Evolutionary conservation across 176 grass and related monocot species (phyloP).

Genomic region (Thalia dealbata): DNA sequence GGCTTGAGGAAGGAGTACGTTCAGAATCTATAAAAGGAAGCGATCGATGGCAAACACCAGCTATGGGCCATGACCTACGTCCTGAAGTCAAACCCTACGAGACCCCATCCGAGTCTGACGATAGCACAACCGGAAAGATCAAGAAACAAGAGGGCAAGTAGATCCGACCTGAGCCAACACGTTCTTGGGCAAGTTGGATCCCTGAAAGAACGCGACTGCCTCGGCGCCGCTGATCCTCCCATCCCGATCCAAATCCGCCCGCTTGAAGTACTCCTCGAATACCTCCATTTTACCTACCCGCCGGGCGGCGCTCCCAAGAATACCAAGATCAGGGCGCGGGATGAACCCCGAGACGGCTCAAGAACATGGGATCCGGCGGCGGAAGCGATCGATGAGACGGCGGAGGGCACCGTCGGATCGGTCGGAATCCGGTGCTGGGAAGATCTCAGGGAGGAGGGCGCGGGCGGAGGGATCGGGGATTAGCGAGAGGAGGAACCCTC

Average conservation of each 20-base stretch:
- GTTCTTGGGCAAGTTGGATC: slow-evolving; percentile 65
- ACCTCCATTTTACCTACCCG: slow-evolving; percentile 38
- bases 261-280: slow-evolving; percentile 89
- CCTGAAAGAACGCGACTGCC: slow-evolving; percentile 92
- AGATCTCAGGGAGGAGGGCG: neutral
- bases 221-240: slow-evolving; percentile 90
- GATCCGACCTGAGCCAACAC: slow-evolving; percentile 72
- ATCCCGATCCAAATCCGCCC: slow-evolving; percentile 90
- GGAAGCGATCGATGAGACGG: neutral
- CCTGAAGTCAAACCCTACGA: too few species aligned
- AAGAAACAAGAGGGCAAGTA: neutral
- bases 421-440: neutral
- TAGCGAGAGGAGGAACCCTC: neutral
- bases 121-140: neutral
- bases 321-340: slow-evolving; percentile 13
- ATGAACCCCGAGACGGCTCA: neutral
- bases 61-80: neutral
- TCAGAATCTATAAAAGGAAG: neutral
- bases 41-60: neutral
- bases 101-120: neutral
- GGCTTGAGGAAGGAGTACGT: neutral
- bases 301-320: slow-evolving; percentile 8
- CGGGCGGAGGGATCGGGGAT: neutral
- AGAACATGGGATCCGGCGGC: neutral
- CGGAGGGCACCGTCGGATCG: neutral